Percentiles rank a stretch among this genome's conserved stretches.
phyloP scores from a whole-genome alignment of 208 protist species.

The Kentomonas sorsogonicus region DNA sequence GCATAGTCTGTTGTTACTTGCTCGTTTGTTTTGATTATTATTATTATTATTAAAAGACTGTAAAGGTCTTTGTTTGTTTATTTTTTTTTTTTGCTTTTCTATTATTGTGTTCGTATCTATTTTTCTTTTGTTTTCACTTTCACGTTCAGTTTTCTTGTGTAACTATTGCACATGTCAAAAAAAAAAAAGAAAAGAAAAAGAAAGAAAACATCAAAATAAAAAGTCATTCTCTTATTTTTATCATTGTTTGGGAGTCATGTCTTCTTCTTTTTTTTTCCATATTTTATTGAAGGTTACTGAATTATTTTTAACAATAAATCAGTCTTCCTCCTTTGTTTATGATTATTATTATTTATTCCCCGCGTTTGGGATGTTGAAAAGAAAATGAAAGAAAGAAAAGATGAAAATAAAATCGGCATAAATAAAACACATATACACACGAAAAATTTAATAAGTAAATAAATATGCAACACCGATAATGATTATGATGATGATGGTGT shows the following conservation, averaged over 20 bases:
- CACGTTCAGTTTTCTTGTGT: background rate
- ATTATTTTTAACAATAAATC: no score
- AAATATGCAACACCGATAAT: no score
- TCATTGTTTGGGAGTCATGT: conserved; percentile 12
- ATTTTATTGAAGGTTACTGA: background rate
- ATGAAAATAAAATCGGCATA: no score
- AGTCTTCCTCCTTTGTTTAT: conserved; percentile 4
- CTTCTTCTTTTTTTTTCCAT: conserved; percentile 13
- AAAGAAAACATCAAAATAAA: background rate
- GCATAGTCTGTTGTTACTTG: conserved; percentile 8
- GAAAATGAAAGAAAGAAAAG: no score
- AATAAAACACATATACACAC: no score
- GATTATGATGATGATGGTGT: no score
- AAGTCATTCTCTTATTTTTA: background rate
- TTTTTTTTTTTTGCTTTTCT: conserved; percentile 3
- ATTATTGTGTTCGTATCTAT: background rate
- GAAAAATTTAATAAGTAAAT: no score
- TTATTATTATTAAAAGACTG: background rate
- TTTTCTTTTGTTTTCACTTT: conserved; percentile 6
- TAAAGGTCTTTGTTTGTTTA: background rate
- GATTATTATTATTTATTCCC: no score
- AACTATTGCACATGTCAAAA: background rate
- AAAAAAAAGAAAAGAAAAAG: conserved; percentile 2
- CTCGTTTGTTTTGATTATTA: conserved; percentile 1
- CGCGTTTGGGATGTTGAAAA: background rate